Base-by-base conservation (phyloP, 2,329 filamentous ascomycete species). In the Paecilomyces niveus region DNA sequence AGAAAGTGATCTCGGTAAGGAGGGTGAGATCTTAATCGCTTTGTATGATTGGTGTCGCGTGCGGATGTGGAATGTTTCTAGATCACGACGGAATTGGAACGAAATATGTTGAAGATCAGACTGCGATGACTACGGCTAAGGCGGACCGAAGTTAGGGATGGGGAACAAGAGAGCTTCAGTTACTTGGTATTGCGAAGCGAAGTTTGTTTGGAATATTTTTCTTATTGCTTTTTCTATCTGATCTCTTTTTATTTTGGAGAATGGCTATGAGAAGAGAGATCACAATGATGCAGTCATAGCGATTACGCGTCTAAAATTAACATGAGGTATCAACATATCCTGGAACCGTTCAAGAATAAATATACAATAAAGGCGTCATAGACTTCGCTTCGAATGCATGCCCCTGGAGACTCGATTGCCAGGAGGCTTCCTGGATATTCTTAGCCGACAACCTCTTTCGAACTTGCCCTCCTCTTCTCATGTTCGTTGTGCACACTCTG, bases 401-500 rank as follows among this genome's bases (percentile, higher is more conserved):
- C 39, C 9, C 39, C 35, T n/a, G 35, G 11, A 3, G 6, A 33
- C 32, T 33, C 32, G 9, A 33, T 13, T 33, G 13, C 13, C 10
- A 10, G 32, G 9, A 10, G 32, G 8, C 4, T 3, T 33, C 11
- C 32, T 29, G 26, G 26, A 33, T n/a, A 39, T n/a, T 13, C 11
- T 39, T 39, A 39, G 3, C n/a, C 11, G 13, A 10, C 2, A n/a
- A 15, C 6, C 2, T 45, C 39, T 45, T 45, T 45, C 6, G 39
- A 18, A 4, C 39, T n/a, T 18, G 39, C 39, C 22, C 15, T 52
- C 21, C 11, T 58, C 1, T 62, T 57, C 33, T 57, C 63, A 58
- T 67, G 70, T 58, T 70, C 68, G 58, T 68, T 67, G 29, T 60
- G 63, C 1, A 65, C 32, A 2, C 39, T 56, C 53, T 64, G 54